Percentiles rank a stretch among this genome's conserved stretches.
phyloP scores from a whole-genome alignment of 176 grass and related monocot species.

The Oryza meyeriana region DNA sequence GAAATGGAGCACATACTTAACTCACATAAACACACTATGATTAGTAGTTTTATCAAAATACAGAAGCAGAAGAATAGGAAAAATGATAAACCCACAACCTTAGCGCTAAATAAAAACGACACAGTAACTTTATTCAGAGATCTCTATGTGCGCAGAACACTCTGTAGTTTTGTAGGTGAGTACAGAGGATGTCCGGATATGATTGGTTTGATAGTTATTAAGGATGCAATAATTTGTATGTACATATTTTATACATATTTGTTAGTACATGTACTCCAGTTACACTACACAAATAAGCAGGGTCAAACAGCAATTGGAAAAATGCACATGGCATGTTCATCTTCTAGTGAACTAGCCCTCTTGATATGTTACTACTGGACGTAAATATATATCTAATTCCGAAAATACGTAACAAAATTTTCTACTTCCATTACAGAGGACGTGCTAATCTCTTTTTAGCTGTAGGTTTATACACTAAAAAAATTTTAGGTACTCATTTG shows the following conservation, averaged over 20 bases:
- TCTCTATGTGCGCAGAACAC: background rate
- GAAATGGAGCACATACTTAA: conserved; percentile 8
- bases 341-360: background rate
- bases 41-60: background rate
- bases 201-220: conserved; percentile 3
- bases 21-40: background rate
- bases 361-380: background rate
- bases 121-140: background rate
- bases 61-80: background rate
- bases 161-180: background rate
- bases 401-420: background rate
- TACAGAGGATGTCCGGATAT: background rate
- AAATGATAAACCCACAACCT: background rate
- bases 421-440: background rate
- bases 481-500: background rate
- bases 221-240: background rate
- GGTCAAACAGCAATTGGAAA: background rate
- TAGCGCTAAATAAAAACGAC: background rate
- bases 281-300: background rate
- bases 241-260: conserved; percentile 5
- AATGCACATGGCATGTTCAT: background rate
- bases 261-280: background rate
- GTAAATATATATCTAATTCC: background rate
- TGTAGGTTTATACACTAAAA: background rate
- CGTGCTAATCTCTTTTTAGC: background rate